Conservation (phyloP, 2,329 filamentous ascomycete genomes). For the Fusarium sp. region DNA sequence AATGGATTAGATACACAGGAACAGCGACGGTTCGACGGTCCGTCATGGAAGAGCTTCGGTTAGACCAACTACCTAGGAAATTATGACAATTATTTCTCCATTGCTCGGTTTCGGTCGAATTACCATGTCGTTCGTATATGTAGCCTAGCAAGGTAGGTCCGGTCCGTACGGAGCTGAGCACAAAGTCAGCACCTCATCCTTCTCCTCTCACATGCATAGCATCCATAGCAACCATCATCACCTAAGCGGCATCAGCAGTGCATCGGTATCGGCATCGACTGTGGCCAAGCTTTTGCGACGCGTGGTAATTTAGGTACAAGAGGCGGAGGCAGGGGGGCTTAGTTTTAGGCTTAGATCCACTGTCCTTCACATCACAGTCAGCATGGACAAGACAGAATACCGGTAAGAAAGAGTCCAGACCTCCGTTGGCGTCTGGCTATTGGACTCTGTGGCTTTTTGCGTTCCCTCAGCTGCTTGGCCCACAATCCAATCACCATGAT, state of each 20-base stretch:
- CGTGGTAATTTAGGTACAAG: slow-evolving; percentile 15
- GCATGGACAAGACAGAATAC: not conserved
- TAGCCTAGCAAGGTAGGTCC: not conserved
- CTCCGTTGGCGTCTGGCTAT: slow-evolving; percentile 27
- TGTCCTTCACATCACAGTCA: slow-evolving; percentile 9
- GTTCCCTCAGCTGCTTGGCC: slow-evolving; percentile 24
- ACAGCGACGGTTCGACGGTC: slow-evolving; percentile 8
- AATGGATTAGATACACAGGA: slow-evolving; percentile 8
- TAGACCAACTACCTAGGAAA: not conserved
- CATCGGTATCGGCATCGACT: slow-evolving; percentile 11
- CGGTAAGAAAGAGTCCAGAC: slow-evolving; percentile 23
- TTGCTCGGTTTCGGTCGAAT: not conserved
- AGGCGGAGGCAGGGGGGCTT: slow-evolving; percentile 11
- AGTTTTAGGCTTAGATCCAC: not conserved
- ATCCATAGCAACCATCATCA: slow-evolving; percentile 6
- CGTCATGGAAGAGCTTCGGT: slow-evolving; percentile 14
- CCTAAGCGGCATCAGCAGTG: not conserved
- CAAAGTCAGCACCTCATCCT: slow-evolving; percentile 1
- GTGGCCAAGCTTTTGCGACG: slow-evolving; percentile 11
- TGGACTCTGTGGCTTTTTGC: slow-evolving; percentile 30
- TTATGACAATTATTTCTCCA: slow-evolving; percentile 2
- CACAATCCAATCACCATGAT: slow-evolving; percentile 27
- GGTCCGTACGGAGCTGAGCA: not conserved
- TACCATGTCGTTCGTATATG: not conserved
- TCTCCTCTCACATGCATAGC: slow-evolving; percentile 1